phyloP scores from a whole-genome alignment of 2,329 filamentous ascomycete genomes.

The Cytospora schulzeri region DNA sequence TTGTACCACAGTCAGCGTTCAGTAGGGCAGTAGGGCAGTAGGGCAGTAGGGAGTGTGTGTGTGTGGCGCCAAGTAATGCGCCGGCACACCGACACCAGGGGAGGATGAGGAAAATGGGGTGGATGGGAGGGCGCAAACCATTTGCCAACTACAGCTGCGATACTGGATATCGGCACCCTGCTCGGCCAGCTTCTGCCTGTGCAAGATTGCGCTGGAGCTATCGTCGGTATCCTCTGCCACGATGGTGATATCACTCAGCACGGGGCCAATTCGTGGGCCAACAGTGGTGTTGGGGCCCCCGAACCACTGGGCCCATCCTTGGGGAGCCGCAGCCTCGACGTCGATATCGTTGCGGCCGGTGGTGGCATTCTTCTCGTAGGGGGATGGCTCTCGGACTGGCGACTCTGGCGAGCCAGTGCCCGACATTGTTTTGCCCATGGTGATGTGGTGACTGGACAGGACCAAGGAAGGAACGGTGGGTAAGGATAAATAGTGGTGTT shows the following conservation, averaged over 20 bases:
- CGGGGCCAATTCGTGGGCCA: conserved; percentile 55
- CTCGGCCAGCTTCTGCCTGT: conserved; percentile 74
- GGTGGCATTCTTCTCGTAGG: conserved; percentile 19
- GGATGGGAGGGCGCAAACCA: conserved; percentile 51
- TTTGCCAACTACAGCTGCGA: conserved; percentile 90
- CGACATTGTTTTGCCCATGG: conserved; percentile 10
- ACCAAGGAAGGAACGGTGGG: not conserved
- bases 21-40: too few species aligned
- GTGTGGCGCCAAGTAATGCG: not conserved
- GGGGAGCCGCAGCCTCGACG: conserved; percentile 15
- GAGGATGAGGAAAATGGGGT: conserved; percentile 21
- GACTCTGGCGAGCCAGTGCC: conserved; percentile 19
- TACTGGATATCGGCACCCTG: conserved; percentile 83
- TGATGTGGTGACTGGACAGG: not conserved
- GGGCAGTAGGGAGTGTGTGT: too few species aligned
- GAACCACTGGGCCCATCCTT: conserved; percentile 33
- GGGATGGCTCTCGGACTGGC: conserved; percentile 7
- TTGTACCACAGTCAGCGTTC: conserved; percentile 16
- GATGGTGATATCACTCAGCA: conserved; percentile 39
- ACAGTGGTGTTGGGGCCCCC: conserved; percentile 45
- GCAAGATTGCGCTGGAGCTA: conserved; percentile 52
- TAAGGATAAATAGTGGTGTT: not conserved
- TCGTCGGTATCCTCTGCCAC: conserved; percentile 47
- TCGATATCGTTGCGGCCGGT: conserved; percentile 10
- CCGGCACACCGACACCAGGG: not conserved